Evolutionary conservation across 768 basidiomycete species (phyloP).

Genomic region (Suillus sp.): DNA sequence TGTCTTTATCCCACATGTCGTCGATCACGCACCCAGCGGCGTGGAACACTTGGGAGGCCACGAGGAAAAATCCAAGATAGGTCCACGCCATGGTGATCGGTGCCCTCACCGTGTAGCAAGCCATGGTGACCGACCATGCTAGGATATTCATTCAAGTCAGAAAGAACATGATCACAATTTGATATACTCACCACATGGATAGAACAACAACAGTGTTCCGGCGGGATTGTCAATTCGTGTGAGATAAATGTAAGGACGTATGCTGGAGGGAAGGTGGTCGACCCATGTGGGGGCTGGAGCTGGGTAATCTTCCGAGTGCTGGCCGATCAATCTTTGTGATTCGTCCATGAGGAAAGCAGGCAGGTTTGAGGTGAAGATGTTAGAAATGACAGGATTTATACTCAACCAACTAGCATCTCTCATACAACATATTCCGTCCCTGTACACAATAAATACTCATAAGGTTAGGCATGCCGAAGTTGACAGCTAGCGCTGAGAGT

Average conservation of each 20-base stretch:
- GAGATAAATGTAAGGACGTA: background rate
- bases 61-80: too few relatives aligned
- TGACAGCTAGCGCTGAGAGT: too few relatives aligned
- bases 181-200: background rate
- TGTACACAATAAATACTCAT: too few relatives aligned
- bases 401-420: too few relatives aligned
- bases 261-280: background rate
- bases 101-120: background rate
- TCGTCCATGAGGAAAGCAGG: background rate
- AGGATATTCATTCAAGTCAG: background rate
- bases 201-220: background rate
- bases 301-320: background rate
- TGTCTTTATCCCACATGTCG: background rate
- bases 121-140: background rate
- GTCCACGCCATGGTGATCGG: background rate
- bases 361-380: background rate
- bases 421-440: too few relatives aligned
- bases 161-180: background rate
- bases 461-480: too few relatives aligned
- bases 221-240: background rate
- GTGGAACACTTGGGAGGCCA: background rate
- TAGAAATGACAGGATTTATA: too few relatives aligned
- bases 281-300: background rate
- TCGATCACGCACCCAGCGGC: background rate
- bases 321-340: background rate